phyloP scores from a whole-genome alignment of 1,284 basidiomycete genomes.

The Cryptococcus sp. region DNA sequence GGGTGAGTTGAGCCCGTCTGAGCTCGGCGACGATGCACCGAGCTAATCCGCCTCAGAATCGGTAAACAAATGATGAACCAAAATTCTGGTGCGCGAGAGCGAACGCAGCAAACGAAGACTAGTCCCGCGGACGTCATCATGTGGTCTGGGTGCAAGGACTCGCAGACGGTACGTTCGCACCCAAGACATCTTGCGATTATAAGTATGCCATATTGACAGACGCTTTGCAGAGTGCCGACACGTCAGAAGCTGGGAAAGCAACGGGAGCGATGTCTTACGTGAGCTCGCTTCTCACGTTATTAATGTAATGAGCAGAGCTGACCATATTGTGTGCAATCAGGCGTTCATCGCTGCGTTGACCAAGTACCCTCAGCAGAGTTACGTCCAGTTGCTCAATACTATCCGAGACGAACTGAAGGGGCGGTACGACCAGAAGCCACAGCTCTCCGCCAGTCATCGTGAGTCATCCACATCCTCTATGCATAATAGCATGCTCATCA shows the following conservation, averaged over 20 bases:
- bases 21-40: too few relatives aligned
- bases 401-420: slow-evolving; percentile 60
- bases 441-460: slow-evolving; percentile 57
- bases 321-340: slow-evolving; percentile 49
- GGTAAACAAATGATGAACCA: slow-evolving; percentile 38
- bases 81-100: slow-evolving; percentile 33
- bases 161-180: slow-evolving; percentile 68
- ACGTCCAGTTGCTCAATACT: slow-evolving; percentile 71
- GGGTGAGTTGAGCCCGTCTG: slow-evolving; percentile 16
- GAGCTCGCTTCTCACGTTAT: slow-evolving; percentile 1
- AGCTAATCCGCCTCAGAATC: slow-evolving; percentile 11
- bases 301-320: neutral
- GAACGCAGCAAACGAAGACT: slow-evolving; percentile 58
- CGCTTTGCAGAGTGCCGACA: slow-evolving; percentile 65
- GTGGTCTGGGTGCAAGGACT: slow-evolving; percentile 90
- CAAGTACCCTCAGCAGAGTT: slow-evolving; percentile 71
- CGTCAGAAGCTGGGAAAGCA: slow-evolving; percentile 73
- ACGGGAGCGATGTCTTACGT: slow-evolving; percentile 77
- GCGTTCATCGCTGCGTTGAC: slow-evolving; percentile 71
- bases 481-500: neutral
- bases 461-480: slow-evolving; percentile 15
- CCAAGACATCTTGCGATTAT: neutral
- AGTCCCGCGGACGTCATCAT: slow-evolving; percentile 70
- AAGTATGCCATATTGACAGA: neutral
- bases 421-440: slow-evolving; percentile 85